Evolutionary conservation across 2,329 filamentous ascomycete genomes (phyloP).

Genomic region (Teratosphaeria zuluensis): DNA sequence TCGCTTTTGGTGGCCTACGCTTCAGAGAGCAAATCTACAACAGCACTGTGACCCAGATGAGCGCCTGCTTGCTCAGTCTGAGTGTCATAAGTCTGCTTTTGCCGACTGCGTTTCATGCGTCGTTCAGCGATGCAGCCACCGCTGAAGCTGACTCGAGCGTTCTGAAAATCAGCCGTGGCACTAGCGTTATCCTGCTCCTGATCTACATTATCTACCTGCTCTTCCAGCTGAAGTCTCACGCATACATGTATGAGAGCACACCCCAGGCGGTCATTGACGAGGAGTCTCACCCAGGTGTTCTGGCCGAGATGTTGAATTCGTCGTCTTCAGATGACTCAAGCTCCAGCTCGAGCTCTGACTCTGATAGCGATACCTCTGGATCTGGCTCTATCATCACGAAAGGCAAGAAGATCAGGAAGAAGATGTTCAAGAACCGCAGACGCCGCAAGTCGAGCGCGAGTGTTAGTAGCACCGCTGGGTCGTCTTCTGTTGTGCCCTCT

Average conservation of each 20-base stretch:
- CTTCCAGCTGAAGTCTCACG: conserved; percentile 85
- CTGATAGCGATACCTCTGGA: conserved; percentile 41
- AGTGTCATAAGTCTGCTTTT: conserved; percentile 82
- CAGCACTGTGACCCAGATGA: conserved; percentile 92
- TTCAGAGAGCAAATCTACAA: conserved; percentile 94
- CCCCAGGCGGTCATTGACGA: conserved; percentile 89
- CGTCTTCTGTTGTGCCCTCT: conserved; percentile 28
- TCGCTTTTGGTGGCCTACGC: conserved; percentile 74
- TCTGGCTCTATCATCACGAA: conserved; percentile 52
- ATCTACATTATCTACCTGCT: conserved; percentile 77
- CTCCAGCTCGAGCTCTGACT: conserved; percentile 44
- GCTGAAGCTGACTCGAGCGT: conserved; percentile 10
- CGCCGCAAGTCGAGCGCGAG: conserved; percentile 72
- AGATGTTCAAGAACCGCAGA: conserved; percentile 60
- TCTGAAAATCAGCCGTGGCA: conserved; percentile 78
- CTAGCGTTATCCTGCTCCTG: conserved; percentile 73
- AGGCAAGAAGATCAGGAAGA: conserved; percentile 59
- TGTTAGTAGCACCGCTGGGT: conserved; percentile 56
- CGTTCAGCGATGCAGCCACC: conserved; percentile 45
- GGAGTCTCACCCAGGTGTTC: conserved; percentile 75
- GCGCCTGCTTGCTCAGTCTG: conserved; percentile 79
- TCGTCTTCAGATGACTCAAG: conserved; percentile 51
- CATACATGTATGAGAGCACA: conserved; percentile 85
- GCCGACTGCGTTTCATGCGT: conserved; percentile 86
- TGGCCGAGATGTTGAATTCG: conserved; percentile 71